Base-by-base conservation (phyloP, 2,329 filamentous ascomycete species). In the Aspergillus novoparasiticus region DNA sequence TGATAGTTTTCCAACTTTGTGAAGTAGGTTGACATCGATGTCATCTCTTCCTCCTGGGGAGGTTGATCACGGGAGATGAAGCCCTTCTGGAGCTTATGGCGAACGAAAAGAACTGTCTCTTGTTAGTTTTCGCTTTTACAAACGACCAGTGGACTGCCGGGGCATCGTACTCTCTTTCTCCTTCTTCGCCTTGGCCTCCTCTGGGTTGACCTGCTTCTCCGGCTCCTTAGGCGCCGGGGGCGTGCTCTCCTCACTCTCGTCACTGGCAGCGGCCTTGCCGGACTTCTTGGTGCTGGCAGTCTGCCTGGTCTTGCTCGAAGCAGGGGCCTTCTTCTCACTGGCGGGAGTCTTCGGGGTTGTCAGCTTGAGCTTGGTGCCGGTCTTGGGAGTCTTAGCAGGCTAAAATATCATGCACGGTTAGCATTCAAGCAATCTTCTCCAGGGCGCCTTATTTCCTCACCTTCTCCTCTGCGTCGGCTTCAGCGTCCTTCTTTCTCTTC, bases 71-170 rank as follows among this genome's bases (percentile, higher is more conserved):
- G 87, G 26, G 91, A 91, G 50, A 99, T 84, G 71, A 99, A 93
- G 0, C 94, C 94, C 77, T 96, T 96, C 76, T 99, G 95, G 39
- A 99, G 88, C 77, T 94, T 93, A 80, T 99, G 94, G 67, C 95
- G 91, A 45, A 97, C 86, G 78, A 96, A 98, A 36, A 97, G 82
- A n/a, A 99, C 93, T 87, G 34, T 19, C 21, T 23, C 53, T 26
- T 34, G 58, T 75, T 66, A 75, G 68, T 46, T 51, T 53, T 14
- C 41, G 1, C 26, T 43, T 54, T 23, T 23, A 4, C 12, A 16
- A 26, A 21, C 11, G 14, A 23, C 14, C 30, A 54, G 16, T 41
- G 21, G 59, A 14, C 28, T 41, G 54, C 51, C 28, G 61, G 34
- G 32, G 51, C 11, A 8, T 64, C 77, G 70, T 76, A 85, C 82